These are phyloP conservation scores for Fonsecaea pugnacius DNA, from an alignment of 2,329 filamentous ascomycete species.

Conservation along the genomic window DNA sequence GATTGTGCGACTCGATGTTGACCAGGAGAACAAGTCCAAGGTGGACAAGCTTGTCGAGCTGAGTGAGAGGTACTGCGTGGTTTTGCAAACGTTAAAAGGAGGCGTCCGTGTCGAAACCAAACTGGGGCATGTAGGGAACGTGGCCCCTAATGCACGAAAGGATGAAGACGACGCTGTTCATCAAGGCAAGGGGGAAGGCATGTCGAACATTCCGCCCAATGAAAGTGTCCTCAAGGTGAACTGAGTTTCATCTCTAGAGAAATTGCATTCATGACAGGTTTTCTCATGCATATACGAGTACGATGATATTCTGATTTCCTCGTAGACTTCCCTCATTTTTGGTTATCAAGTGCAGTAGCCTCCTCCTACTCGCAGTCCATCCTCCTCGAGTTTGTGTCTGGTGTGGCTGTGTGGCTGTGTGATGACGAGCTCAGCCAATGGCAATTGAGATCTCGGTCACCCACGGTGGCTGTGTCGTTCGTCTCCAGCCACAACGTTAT, in stretches of 20 bases:
- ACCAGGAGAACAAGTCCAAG: conserved; percentile 47
- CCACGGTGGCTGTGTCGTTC: not conserved
- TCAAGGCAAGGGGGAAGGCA: conserved; percentile 12
- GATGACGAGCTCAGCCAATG: not conserved
- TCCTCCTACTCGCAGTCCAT: not conserved
- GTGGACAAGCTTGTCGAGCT: conserved; percentile 53
- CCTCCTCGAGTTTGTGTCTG: not conserved
- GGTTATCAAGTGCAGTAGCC: not conserved
- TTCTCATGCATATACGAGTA: not conserved
- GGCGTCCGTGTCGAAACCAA: conserved; percentile 45
- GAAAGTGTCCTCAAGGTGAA: conserved; percentile 29
- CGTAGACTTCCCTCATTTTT: not conserved
- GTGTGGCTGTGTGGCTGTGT: conserved; percentile 8
- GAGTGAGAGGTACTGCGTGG: conserved; percentile 57
- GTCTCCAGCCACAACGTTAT: conserved; percentile 2
- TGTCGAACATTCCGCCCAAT: conserved; percentile 22
- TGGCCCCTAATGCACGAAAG: conserved; percentile 12
- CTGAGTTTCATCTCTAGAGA: not conserved
- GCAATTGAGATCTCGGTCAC: not conserved
- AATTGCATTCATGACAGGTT: too few relatives aligned
- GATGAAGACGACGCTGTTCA: conserved; percentile 6
- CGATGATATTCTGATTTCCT: not conserved
- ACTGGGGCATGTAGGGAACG: conserved; percentile 21
- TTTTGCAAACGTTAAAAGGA: conserved; percentile 47
- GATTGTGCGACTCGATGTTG: conserved; percentile 49